Evolutionary conservation across 129 eudicot genomes (phyloP).

Genomic region (Artemisia argyi): DNA sequence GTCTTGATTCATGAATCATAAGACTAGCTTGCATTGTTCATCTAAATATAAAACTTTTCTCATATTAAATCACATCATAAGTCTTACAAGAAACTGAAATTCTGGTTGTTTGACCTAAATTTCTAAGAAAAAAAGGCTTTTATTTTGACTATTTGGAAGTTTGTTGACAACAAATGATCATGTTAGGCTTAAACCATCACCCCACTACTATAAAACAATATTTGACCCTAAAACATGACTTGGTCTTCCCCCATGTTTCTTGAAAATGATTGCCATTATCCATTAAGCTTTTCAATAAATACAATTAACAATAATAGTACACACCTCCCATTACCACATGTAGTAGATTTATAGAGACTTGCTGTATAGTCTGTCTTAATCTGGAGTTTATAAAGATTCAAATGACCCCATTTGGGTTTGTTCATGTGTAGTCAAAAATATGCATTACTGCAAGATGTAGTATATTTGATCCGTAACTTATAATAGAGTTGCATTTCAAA

Average conservation of each 20-base stretch:
- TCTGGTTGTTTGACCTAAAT: conserved; percentile 23
- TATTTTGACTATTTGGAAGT: conserved; percentile 19
- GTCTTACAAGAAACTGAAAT: not conserved
- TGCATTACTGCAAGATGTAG: no score
- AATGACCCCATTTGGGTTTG: not conserved
- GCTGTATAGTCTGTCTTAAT: conserved; percentile 17
- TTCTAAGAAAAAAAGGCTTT: conserved; percentile 8
- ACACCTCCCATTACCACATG: conserved; percentile 41
- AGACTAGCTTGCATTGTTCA: not conserved
- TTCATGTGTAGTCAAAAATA: no score
- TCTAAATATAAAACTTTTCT: not conserved
- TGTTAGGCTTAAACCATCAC: conserved; percentile 38
- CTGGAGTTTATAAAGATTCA: not conserved
- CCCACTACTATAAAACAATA: conserved; percentile 32
- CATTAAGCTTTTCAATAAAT: conserved; percentile 22
- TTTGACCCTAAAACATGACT: conserved; percentile 37
- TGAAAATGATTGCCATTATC: conserved; percentile 39
- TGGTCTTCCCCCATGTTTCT: conserved; percentile 34
- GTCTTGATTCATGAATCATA: no score
- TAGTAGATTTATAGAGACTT: conserved; percentile 27
- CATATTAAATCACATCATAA: not conserved
- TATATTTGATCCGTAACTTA: no score
- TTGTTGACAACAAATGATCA: conserved; percentile 26
- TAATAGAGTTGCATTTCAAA: no score
- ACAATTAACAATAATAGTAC: conserved; percentile 26